A percentile compares a stretch with the other conserved stretches of the same genome.
These are phyloP conservation scores for Crotalaria pallida DNA, from an alignment of 306 rosid genomes.

Conservation along the genomic window DNA sequence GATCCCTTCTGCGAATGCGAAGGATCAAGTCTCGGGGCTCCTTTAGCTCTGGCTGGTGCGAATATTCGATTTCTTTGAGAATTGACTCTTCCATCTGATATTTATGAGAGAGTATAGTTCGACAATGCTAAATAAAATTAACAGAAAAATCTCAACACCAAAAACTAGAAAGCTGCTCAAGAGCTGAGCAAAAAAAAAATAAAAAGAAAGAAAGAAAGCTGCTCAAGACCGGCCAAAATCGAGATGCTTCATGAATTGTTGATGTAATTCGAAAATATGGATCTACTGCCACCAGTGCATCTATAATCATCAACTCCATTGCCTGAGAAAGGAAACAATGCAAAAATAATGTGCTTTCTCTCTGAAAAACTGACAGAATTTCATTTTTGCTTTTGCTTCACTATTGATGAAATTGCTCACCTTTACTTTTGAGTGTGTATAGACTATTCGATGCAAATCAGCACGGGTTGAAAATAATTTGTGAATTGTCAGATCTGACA, in stretches of 20 bases:
- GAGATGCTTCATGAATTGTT: slow-evolving; percentile 53
- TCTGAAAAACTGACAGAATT: not conserved
- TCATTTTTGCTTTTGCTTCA: not conserved
- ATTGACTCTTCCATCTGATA: slow-evolving; percentile 78
- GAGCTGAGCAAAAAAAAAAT: too few species aligned
- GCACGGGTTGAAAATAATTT: slow-evolving; percentile 83
- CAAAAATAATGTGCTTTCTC: not conserved
- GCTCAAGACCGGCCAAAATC: slow-evolving; percentile 75
- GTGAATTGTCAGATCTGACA: slow-evolving; percentile 73
- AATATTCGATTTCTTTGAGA: slow-evolving; percentile 51
- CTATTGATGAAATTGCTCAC: slow-evolving; percentile 29
- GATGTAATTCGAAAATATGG: slow-evolving; percentile 49
- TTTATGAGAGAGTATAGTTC: not conserved
- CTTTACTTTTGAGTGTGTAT: slow-evolving; percentile 86
- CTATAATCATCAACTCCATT: slow-evolving; percentile 74
- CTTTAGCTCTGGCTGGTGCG: slow-evolving; percentile 51
- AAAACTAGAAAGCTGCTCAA: slow-evolving; percentile 8
- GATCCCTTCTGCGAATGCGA: slow-evolving; percentile 75
- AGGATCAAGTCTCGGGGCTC: slow-evolving; percentile 66
- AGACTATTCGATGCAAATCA: slow-evolving; percentile 83
- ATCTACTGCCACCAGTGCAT: slow-evolving; percentile 69
- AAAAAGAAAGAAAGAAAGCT: too few species aligned
- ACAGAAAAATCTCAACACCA: slow-evolving; percentile 6
- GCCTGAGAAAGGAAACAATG: slow-evolving; percentile 45
- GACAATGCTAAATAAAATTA: too few species aligned